Percentiles rank a stretch among this genome's conserved stretches.
Evolutionary conservation across 192 early-diverging fungal species (phyloP).

Genomic region (Spinellus fusiger): DNA sequence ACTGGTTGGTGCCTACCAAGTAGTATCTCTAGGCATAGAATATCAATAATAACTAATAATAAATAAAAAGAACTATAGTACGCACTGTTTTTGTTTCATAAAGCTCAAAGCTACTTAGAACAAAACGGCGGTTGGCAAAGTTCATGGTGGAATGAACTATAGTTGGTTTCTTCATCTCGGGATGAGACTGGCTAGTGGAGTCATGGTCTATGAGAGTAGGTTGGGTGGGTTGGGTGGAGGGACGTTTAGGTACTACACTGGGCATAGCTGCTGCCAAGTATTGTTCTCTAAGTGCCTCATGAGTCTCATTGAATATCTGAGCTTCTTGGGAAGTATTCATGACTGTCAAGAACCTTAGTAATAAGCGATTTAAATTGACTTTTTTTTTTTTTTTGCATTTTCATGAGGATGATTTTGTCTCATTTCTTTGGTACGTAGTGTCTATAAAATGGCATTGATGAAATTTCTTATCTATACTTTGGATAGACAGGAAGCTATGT

Average conservation of each 20-base stretch:
- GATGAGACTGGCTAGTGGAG: background rate
- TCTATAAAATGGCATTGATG: too few species aligned
- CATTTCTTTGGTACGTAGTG: too few species aligned
- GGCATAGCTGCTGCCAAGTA: constrained; percentile 6
- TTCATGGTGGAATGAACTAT: constrained; percentile 2
- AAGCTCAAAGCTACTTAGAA: constrained; percentile 70
- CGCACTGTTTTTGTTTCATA: constrained; percentile 84
- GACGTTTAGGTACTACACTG: background rate
- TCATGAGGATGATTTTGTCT: too few species aligned
- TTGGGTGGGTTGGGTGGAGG: background rate
- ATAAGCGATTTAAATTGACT: too few species aligned
- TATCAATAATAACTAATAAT: background rate
- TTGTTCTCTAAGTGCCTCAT: constrained; percentile 10
- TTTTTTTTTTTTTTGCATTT: too few species aligned
- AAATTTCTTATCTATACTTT: too few species aligned
- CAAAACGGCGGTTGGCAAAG: constrained; percentile 26
- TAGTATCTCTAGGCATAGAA: constrained; percentile 54
- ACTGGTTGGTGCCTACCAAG: constrained; percentile 78
- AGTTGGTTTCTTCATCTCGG: background rate
- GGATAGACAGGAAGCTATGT: too few species aligned
- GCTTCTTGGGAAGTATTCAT: constrained; percentile 25
- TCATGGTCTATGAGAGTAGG: background rate
- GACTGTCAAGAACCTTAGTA: too few species aligned
- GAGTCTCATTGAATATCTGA: constrained; percentile 21
- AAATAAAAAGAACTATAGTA: background rate